Evolutionary conservation across 345 rosid genomes (phyloP).

Genomic region (Arabidopsis thaliana): TAIR10.1 NC_003070.9:18405001-18405500

Average conservation of each 20-base stretch:
- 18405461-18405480: constrained; percentile 59
- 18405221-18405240: constrained; percentile 17
- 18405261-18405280: constrained; percentile 42
- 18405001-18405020: constrained; percentile 88
- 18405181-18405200: constrained; percentile 2
- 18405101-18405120: constrained; percentile 55
- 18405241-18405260: constrained; percentile 9
- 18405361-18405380: constrained; percentile 17
- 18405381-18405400: neutral
- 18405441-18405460: constrained; percentile 31
- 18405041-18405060: constrained; percentile 72
- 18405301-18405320: neutral
- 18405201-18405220: neutral
- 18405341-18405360: constrained; percentile 25
- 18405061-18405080: constrained; percentile 77
- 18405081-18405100: constrained; percentile 86
- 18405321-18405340: constrained; percentile 10
- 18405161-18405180: constrained; percentile 11
- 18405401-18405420: neutral
- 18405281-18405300: constrained; percentile 2
- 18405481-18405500: constrained; percentile 55
- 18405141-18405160: too few species aligned
- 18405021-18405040: constrained; percentile 85
- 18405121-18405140: constrained; percentile 9
- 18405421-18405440: constrained; percentile 16